Percentiles rank a stretch among this genome's conserved stretches.
Conservation (phyloP, 768 basidiomycete genomes). For the Coprinopsis cinerea region DNA sequence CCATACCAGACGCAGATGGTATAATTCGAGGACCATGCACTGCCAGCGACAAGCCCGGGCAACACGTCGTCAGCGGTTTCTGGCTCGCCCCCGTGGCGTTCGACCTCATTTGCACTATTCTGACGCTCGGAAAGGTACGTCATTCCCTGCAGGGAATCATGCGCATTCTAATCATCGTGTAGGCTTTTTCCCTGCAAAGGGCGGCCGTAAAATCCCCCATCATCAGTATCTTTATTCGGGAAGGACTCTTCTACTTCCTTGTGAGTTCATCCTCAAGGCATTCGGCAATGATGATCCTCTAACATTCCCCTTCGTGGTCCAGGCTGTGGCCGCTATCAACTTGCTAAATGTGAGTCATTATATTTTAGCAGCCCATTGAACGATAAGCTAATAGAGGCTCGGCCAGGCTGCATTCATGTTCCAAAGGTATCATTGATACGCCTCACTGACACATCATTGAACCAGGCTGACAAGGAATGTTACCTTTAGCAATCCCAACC, state of each 20-base stretch:
- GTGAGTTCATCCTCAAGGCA: background rate
- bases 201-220: constrained; percentile 5
- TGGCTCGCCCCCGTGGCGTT: constrained; percentile 15
- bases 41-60: constrained; percentile 13
- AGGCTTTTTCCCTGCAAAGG: constrained; percentile 9
- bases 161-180: background rate
- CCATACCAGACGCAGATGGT: constrained; percentile 6
- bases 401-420: constrained; percentile 15
- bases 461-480: background rate
- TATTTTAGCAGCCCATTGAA: background rate
- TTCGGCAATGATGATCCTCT: too few relatives aligned
- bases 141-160: background rate
- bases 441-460: background rate
- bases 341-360: constrained; percentile 12
- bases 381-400: background rate
- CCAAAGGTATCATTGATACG: constrained; percentile 10
- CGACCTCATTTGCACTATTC: constrained; percentile 13
- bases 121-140: constrained; percentile 11
- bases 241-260: constrained; percentile 14
- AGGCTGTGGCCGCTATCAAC: constrained; percentile 13
- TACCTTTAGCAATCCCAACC: constrained; percentile 6
- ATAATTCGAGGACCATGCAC: constrained; percentile 11
- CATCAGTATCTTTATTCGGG: constrained; percentile 13
- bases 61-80: constrained; percentile 15
- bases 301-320: too few relatives aligned